Percentiles rank a stretch among this genome's conserved stretches.
These are phyloP conservation scores for Fusarium coffeatum DNA, from an alignment of 2,329 filamentous ascomycete genomes.

Conservation along the genomic window DNA sequence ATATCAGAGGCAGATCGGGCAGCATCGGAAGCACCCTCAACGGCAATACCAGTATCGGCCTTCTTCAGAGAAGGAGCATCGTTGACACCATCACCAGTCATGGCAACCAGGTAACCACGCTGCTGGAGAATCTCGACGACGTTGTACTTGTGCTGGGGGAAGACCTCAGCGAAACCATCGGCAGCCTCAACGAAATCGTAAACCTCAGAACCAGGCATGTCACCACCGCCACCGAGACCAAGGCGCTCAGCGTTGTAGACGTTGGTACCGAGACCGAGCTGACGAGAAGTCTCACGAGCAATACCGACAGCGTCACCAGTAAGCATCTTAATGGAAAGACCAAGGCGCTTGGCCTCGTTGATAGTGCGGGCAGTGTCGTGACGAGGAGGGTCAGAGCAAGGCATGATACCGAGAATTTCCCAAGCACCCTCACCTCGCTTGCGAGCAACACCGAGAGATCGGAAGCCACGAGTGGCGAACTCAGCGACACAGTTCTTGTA, in stretches of 20 bases:
- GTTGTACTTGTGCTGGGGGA: conserved; percentile 87
- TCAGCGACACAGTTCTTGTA: conserved; percentile 95
- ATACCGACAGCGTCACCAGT: conserved; percentile 95
- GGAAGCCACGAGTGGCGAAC: conserved; percentile 92
- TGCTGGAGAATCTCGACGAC: conserved; percentile 89
- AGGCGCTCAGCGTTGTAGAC: conserved; percentile 94
- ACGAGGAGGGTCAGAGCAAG: conserved; percentile 90
- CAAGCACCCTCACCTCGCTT: conserved; percentile 84
- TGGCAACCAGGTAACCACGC: conserved; percentile 92
- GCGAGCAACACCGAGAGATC: conserved; percentile 91
- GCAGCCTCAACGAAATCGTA: conserved; percentile 96
- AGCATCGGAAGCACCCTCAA: conserved; percentile 91
- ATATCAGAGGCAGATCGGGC: conserved; percentile 93
- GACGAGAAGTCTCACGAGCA: conserved; percentile 89
- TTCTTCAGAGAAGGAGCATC: conserved; percentile 93
- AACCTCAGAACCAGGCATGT: conserved; percentile 93
- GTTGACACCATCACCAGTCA: conserved; percentile 97
- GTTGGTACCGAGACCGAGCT: conserved; percentile 91
- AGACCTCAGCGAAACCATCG: conserved; percentile 94
- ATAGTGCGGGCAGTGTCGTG: conserved; percentile 92
- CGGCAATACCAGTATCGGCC: conserved; percentile 95
- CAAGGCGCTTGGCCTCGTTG: conserved; percentile 87
- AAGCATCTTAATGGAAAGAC: conserved; percentile 95
- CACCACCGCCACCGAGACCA: conserved; percentile 87
- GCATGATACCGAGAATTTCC: conserved; percentile 96